phyloP scores from a whole-genome alignment of 2,329 filamentous ascomycete genomes.

The Phaeosphaeriaceae sp. region DNA sequence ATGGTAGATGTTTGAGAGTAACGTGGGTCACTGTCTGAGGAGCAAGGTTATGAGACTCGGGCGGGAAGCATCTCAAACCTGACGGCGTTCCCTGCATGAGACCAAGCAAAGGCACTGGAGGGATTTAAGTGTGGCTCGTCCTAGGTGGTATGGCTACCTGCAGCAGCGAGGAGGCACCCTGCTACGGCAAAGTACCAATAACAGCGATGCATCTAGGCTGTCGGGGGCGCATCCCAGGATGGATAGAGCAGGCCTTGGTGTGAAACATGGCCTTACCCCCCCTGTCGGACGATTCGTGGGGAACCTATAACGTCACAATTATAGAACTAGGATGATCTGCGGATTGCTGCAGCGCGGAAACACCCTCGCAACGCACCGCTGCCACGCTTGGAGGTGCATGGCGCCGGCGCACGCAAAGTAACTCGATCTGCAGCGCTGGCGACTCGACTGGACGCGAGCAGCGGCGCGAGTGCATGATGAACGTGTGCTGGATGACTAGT shows the following conservation, averaged over 20 bases:
- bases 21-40: constrained; percentile 44
- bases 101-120: constrained; percentile 41
- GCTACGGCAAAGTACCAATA: constrained; percentile 40
- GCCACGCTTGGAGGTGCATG: constrained; percentile 9
- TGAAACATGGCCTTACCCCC: constrained; percentile 49
- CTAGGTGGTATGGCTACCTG: constrained; percentile 47
- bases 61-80: constrained; percentile 51
- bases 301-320: constrained; percentile 36
- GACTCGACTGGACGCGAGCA: constrained; percentile 5
- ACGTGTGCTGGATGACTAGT: constrained; percentile 13
- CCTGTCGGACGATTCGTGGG: constrained; percentile 50
- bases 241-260: constrained; percentile 39
- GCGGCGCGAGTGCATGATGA: constrained; percentile 4
- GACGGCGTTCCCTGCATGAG: constrained; percentile 48
- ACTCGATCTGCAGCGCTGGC: constrained; percentile 24
- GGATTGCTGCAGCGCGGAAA: constrained; percentile 32
- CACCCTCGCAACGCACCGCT: constrained; percentile 18
- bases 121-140: constrained; percentile 48
- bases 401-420: constrained; percentile 11
- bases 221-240: constrained; percentile 41
- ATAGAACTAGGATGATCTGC: constrained; percentile 37
- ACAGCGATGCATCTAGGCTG: constrained; percentile 44
- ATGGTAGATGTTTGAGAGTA: constrained; percentile 47
- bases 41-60: constrained; percentile 51
- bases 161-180: constrained; percentile 40